phyloP scores from a whole-genome alignment of 257 asterid genomes.

The Ophiorrhiza pumila region DNA sequence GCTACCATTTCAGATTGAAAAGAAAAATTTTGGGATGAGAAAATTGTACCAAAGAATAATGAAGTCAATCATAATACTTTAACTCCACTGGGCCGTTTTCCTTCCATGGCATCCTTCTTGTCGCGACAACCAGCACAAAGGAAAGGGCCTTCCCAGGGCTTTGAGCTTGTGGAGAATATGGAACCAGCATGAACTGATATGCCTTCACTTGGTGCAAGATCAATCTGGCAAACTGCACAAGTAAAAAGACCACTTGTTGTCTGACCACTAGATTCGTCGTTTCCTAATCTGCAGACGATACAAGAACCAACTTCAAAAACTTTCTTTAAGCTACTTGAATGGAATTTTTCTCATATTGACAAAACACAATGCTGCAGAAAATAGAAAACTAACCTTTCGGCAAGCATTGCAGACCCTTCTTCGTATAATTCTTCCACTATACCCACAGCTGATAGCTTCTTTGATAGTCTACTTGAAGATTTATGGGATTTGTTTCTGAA shows the following conservation, averaged over 20 bases:
- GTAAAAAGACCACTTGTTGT: conserved; percentile 42
- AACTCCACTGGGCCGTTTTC: conserved; percentile 49
- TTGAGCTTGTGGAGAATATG: conserved; percentile 65
- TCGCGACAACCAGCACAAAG: conserved; percentile 65
- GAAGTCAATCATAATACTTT: conserved; percentile 26
- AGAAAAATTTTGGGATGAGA: conserved; percentile 5
- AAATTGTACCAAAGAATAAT: neutral
- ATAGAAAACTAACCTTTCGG: conserved; percentile 44
- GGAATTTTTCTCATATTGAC: neutral
- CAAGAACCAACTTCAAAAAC: neutral
- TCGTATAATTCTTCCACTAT: conserved; percentile 75
- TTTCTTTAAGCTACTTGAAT: neutral
- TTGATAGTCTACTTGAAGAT: conserved; percentile 33
- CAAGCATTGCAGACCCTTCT: conserved; percentile 84
- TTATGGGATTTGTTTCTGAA: conserved; percentile 31
- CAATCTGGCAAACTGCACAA: conserved; percentile 64
- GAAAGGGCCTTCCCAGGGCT: conserved; percentile 92
- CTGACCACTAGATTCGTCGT: conserved; percentile 40
- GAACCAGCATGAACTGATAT: conserved; percentile 81
- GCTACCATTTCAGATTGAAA: neutral
- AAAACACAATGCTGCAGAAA: neutral
- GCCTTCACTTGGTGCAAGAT: conserved; percentile 65
- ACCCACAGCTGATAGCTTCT: conserved; percentile 55
- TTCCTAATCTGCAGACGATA: conserved; percentile 52
- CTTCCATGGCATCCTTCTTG: conserved; percentile 90